phyloP scores from a whole-genome alignment of 1,284 basidiomycete species.

The Sporisorium graminicola region DNA sequence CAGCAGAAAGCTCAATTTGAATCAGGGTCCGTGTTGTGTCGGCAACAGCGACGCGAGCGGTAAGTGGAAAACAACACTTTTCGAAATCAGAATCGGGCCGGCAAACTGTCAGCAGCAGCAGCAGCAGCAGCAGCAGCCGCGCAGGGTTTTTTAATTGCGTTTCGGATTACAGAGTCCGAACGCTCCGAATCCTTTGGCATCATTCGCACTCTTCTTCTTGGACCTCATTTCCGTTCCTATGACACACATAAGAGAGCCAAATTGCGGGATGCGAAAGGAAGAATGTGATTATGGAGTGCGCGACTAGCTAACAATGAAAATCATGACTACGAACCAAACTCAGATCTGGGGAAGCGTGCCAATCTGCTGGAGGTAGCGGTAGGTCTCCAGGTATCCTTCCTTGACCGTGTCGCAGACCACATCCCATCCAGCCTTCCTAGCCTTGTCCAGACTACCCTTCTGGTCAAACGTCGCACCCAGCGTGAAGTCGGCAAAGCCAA shows the following conservation, averaged over 20 bases:
- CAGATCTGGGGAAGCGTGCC: slow-evolving; percentile 34
- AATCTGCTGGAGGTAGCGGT: slow-evolving; percentile 43
- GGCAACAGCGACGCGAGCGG: neutral
- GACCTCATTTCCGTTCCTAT: neutral
- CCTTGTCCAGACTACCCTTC: slow-evolving; percentile 43
- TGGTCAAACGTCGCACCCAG: slow-evolving; percentile 47
- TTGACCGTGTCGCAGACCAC: slow-evolving; percentile 44
- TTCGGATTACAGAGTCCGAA: slow-evolving; percentile 1
- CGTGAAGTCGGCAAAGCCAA: slow-evolving; percentile 49
- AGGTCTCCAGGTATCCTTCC: slow-evolving; percentile 46
- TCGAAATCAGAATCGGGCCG: neutral
- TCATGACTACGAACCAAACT: neutral
- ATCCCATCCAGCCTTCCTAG: slow-evolving; percentile 35
- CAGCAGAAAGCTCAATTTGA: neutral
- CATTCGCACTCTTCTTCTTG: neutral
- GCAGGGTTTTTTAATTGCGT: neutral
- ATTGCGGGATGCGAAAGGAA: neutral
- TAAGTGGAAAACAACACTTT: neutral
- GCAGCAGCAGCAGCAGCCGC: neutral
- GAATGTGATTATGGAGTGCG: neutral
- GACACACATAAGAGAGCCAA: neutral
- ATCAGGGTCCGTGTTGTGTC: slow-evolving; percentile 5
- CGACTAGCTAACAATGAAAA: neutral
- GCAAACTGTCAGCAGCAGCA: neutral
- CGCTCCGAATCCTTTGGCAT: neutral